Base-by-base conservation (phyloP, 2,329 filamentous ascomycete species). In the Thielaviopsis populi region DNA sequence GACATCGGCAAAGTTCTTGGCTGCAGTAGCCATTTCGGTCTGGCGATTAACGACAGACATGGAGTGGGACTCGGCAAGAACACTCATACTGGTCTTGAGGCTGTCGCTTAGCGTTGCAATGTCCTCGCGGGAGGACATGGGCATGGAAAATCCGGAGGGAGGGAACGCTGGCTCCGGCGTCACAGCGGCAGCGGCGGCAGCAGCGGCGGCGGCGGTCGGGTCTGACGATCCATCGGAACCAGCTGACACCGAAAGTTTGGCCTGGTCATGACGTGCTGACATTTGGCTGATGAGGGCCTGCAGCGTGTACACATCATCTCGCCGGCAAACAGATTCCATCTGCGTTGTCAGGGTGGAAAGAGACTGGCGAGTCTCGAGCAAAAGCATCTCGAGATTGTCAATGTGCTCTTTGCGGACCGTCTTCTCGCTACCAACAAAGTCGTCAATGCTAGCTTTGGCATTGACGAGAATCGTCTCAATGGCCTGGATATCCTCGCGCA, bases 391-490 rank as follows among this genome's bases (percentile, higher is more conserved):
- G 2, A 92, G 78, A 0, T 80, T 77, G 67, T 86, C 83, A 30
- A 86, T 74, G 62, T 86, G 82, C 41, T 86, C 83, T 69, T 84
- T 86, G 63, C 80, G 79, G 10, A 91, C 84, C 1, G 83, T 77
- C 65, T 88, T 84, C 41, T 91, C 87, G 2, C 84, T 81, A 61
- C 91, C 82, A 60, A 95, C 82, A 22, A 83, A 73, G 66, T 95
- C 91, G 65, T 96, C 92, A 10, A 97, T 77, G 58, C 88, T 88
- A 4, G 86, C 84, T 72, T 96, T 96, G 40, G 91, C 91, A 72
- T 95, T 96, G 50, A 87, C 84, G 13, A 97, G 79, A 59, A 97
- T 84, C 0, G 88, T 95, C 73, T 96, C 92, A 65, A 97, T 91
- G 11, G 90, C 90, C 67, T 92, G 84, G 0, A 91, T 63, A 69